Evolutionary conservation across 768 basidiomycete species (phyloP).

Genomic region (Trametes maxima): DNA sequence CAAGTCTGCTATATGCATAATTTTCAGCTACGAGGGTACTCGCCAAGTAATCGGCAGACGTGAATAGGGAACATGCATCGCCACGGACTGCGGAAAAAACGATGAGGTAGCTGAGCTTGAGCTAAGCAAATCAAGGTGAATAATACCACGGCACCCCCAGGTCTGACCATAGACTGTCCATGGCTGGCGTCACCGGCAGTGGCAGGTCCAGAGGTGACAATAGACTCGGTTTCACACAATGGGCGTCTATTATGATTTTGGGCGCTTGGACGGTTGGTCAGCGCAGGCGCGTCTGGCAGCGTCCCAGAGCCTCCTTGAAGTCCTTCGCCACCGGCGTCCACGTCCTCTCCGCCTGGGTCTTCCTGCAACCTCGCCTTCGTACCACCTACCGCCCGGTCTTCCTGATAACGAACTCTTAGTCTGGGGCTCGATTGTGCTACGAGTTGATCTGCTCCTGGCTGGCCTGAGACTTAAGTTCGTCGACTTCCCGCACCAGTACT

Average conservation of each 20-base stretch:
- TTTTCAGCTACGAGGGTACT: no score
- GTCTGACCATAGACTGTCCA: no score
- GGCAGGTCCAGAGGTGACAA: no score
- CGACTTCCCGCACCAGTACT: not conserved
- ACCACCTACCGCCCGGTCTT: not conserved
- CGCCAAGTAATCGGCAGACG: no score
- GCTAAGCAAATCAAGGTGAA: no score
- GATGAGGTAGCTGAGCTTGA: no score
- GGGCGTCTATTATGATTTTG: not conserved
- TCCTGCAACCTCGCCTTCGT: not conserved
- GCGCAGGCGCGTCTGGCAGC: constrained; percentile 15
- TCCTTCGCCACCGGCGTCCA: constrained; percentile 14
- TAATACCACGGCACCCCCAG: no score
- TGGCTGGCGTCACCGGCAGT: no score
- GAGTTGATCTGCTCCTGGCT: not conserved
- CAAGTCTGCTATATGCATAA: no score
- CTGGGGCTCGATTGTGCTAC: not conserved
- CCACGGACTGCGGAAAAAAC: no score
- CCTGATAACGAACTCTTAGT: not conserved
- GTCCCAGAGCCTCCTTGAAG: not conserved
- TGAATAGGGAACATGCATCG: no score
- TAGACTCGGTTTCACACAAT: not conserved
- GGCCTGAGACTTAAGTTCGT: not conserved
- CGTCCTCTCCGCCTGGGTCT: not conserved
- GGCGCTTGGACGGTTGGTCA: constrained; percentile 17